Conservation (phyloP, 208 protist species). For the Trypanosomatidae sp. region DNA sequence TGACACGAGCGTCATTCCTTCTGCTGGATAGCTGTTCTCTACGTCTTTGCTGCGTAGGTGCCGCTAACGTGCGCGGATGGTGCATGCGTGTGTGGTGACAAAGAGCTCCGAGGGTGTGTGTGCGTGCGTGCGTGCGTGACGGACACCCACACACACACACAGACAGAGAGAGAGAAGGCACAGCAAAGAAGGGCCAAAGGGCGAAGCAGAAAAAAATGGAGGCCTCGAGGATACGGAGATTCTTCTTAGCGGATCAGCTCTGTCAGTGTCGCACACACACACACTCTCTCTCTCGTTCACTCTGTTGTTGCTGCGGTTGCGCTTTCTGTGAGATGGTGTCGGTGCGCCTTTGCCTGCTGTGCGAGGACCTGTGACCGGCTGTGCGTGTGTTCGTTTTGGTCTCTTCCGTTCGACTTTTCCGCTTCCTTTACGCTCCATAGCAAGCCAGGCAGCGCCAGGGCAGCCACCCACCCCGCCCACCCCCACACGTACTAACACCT, state of each 20-base stretch:
- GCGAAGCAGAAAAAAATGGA: too few relatives aligned
- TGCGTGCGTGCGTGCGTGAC: background rate
- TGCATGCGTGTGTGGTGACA: too few relatives aligned
- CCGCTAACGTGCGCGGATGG: background rate
- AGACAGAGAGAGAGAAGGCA: too few relatives aligned
- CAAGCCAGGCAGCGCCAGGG: background rate
- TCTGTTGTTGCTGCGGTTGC: background rate
- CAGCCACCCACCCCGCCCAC: background rate
- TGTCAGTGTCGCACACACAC: background rate
- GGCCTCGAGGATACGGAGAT: background rate
- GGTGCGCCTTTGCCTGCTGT: background rate
- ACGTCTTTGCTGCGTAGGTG: background rate
- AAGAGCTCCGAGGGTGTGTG: too few relatives aligned
- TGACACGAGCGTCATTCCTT: background rate
- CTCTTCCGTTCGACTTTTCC: background rate
- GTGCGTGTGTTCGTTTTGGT: background rate
- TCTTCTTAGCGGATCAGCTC: background rate
- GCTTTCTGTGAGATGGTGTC: background rate
- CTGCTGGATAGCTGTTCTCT: background rate
- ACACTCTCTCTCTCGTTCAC: slow-evolving; percentile 1
- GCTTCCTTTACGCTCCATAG: background rate
- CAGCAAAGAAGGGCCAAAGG: too few relatives aligned
- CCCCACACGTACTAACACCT: background rate
- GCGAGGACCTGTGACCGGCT: background rate
- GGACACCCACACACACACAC: too few relatives aligned